phyloP scores from a whole-genome alignment of 2,329 filamentous ascomycete genomes.

The Penicillium sp. region DNA sequence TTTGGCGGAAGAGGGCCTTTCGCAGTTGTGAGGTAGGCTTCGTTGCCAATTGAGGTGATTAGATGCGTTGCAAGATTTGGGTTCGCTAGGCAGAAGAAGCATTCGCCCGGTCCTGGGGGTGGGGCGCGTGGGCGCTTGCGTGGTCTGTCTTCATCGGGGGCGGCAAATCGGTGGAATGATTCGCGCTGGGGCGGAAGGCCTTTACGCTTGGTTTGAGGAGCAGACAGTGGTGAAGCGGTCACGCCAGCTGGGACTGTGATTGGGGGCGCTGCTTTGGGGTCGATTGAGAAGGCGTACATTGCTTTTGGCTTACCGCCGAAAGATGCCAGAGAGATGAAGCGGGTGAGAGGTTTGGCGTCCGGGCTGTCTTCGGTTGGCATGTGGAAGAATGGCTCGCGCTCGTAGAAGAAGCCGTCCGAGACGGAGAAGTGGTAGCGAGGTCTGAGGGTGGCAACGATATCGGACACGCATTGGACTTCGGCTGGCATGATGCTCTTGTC shows the following conservation, averaged over 20 bases:
- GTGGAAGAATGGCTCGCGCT: constrained; percentile 90
- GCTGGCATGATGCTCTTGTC: constrained; percentile 48
- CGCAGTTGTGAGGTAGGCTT: constrained; percentile 84
- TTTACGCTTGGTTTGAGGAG: constrained; percentile 58
- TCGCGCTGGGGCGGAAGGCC: constrained; percentile 34
- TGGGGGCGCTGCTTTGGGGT: constrained; percentile 59
- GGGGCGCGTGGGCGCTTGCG: constrained; percentile 48
- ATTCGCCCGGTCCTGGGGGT: constrained; percentile 67
- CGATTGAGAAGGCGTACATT: constrained; percentile 64
- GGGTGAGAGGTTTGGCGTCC: constrained; percentile 64
- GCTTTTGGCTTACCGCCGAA: constrained; percentile 72
- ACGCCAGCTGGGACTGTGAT: constrained; percentile 65
- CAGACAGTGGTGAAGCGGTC: constrained; percentile 67
- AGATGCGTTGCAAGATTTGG: constrained; percentile 80
- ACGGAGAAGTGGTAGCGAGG: constrained; percentile 88
- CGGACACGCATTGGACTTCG: constrained; percentile 67
- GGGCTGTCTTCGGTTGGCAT: constrained; percentile 51
- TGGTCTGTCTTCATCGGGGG: constrained; percentile 38
- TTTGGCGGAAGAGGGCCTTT: constrained; percentile 80
- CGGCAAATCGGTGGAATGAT: constrained; percentile 39
- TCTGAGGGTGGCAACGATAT: constrained; percentile 74
- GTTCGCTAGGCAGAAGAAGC: constrained; percentile 95
- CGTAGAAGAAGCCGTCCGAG: constrained; percentile 71
- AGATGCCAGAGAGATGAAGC: constrained; percentile 85
- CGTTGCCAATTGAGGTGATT: constrained; percentile 82